Evolutionary conservation across 495 filamentous ascomycete species (phyloP).

Genomic region (Daldinia vernicosa): DNA sequence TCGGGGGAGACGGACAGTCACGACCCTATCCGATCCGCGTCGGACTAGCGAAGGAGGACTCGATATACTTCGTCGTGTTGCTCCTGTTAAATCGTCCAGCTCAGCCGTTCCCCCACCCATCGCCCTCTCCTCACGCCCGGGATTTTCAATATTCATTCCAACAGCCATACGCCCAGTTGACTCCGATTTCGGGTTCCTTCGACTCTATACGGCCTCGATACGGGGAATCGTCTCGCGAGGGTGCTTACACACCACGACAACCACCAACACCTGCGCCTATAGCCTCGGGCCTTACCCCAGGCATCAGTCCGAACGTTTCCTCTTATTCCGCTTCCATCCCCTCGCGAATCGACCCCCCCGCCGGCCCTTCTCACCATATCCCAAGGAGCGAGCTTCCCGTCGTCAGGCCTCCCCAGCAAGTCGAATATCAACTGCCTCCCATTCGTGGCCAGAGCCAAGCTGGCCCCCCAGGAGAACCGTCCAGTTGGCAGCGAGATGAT

Average conservation of each 20-base stretch:
- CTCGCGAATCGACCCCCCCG: constrained; percentile 51
- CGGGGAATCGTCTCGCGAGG: constrained; percentile 49
- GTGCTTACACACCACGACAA: constrained; percentile 46
- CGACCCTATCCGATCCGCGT: constrained; percentile 55
- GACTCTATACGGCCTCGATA: constrained; percentile 51
- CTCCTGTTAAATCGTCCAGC: constrained; percentile 45
- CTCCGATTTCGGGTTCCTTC: constrained; percentile 54
- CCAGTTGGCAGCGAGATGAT: constrained; percentile 53
- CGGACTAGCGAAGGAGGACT: constrained; percentile 60
- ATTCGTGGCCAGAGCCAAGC: constrained; percentile 56
- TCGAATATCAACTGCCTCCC: constrained; percentile 61
- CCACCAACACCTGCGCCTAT: constrained; percentile 47
- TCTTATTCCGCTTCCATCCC: constrained; percentile 51
- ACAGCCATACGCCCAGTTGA: constrained; percentile 53
- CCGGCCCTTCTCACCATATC: constrained; percentile 52
- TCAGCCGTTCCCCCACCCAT: constrained; percentile 52
- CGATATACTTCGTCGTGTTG: constrained; percentile 63
- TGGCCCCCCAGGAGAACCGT: constrained; percentile 46
- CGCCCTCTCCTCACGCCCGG: constrained; percentile 58
- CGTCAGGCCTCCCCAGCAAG: constrained; percentile 47
- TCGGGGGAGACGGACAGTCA: constrained; percentile 55
- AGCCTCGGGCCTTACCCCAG: constrained; percentile 40
- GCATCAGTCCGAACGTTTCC: constrained; percentile 44
- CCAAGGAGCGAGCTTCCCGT: constrained; percentile 56
- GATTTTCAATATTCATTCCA: constrained; percentile 58